These are phyloP conservation scores for Blastocrithidia nonstop DNA, from an alignment of 208 protist species.

Conservation along the genomic window DNA sequence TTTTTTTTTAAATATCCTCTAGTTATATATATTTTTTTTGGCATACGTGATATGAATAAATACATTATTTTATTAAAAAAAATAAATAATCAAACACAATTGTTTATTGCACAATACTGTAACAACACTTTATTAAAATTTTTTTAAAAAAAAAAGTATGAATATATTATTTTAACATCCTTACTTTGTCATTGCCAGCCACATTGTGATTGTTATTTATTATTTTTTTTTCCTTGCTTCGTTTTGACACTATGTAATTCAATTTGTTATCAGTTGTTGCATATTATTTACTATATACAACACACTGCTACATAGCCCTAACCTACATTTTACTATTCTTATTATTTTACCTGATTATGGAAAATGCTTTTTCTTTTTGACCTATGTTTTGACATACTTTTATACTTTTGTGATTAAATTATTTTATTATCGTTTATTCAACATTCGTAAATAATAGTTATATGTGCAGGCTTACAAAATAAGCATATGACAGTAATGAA, in stretches of 20 bases:
- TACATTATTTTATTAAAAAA: too few relatives aligned
- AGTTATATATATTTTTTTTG: not conserved
- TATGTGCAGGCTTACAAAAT: not conserved
- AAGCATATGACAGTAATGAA: too few relatives aligned
- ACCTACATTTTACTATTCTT: not conserved
- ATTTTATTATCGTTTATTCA: not conserved
- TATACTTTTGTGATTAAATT: not conserved
- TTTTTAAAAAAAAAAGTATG: too few relatives aligned
- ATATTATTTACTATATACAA: not conserved
- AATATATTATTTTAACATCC: too few relatives aligned
- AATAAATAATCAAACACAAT: too few relatives aligned
- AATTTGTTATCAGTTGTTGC: not conserved
- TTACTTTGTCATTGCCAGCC: too few relatives aligned
- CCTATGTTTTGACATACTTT: not conserved
- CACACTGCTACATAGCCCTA: not conserved
- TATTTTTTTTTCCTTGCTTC: slow-evolving; percentile 6
- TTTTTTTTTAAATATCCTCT: slow-evolving; percentile 8
- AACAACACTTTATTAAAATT: too few relatives aligned
- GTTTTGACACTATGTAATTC: not conserved
- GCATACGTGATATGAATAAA: too few relatives aligned
- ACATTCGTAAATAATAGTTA: not conserved
- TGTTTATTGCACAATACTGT: too few relatives aligned
- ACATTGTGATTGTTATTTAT: too few relatives aligned
- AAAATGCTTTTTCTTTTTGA: not conserved
- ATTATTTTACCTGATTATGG: not conserved